These are phyloP conservation scores for Endogone sp. DNA, from an alignment of 192 early-diverging fungal species.

Conservation along the genomic window DNA sequence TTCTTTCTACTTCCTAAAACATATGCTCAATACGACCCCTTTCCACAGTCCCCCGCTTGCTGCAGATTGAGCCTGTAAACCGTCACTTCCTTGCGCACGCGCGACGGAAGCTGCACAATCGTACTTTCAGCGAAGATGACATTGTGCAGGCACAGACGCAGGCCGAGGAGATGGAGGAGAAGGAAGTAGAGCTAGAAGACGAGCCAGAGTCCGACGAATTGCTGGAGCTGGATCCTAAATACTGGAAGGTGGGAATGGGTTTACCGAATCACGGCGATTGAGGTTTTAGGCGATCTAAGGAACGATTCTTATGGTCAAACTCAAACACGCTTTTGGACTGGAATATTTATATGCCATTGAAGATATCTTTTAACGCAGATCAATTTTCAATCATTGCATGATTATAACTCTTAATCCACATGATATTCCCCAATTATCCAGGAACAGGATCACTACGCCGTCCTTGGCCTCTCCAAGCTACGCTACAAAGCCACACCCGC, in stretches of 20 bases:
- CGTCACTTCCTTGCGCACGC: slow-evolving; percentile 34
- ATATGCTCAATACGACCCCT: too few species aligned
- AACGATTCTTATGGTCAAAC: too few species aligned
- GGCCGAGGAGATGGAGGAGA: slow-evolving; percentile 34
- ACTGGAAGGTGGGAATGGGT: slow-evolving; percentile 72
- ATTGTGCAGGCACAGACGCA: slow-evolving; percentile 39
- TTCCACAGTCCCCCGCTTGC: slow-evolving; percentile 19
- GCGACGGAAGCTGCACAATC: slow-evolving; percentile 38
- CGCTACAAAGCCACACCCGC: slow-evolving; percentile 64
- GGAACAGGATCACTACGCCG: slow-evolving; percentile 79
- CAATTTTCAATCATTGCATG: slow-evolving; percentile 12
- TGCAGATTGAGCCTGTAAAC: slow-evolving; percentile 36
- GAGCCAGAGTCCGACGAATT: slow-evolving; percentile 62
- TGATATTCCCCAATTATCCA: neutral
- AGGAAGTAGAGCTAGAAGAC: slow-evolving; percentile 37
- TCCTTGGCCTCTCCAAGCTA: slow-evolving; percentile 65
- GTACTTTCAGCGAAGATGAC: slow-evolving; percentile 46
- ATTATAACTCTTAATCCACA: neutral
- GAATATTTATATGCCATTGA: too few species aligned
- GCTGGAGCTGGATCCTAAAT: slow-evolving; percentile 58
- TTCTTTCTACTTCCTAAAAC: too few species aligned
- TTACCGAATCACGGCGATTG: too few species aligned
- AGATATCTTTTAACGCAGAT: too few species aligned
- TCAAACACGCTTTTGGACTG: too few species aligned
- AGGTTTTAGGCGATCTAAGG: too few species aligned